Percentiles rank a stretch among this genome's conserved stretches.
These are phyloP conservation scores for Geosmithia putterillii DNA, from an alignment of 2,329 filamentous ascomycete genomes.

Conservation along the genomic window DNA sequence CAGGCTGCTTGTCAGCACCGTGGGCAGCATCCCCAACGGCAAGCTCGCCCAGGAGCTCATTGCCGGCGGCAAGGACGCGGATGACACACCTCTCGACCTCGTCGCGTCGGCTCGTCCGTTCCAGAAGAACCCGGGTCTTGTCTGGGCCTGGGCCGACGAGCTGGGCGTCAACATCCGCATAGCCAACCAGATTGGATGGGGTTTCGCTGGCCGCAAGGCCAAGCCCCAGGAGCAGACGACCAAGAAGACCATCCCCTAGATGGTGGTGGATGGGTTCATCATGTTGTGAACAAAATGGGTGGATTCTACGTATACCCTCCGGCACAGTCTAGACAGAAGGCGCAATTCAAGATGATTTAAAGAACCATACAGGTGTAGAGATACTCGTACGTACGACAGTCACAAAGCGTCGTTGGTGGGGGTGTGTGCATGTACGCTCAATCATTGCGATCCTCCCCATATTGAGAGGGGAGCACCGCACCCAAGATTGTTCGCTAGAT, in stretches of 20 bases:
- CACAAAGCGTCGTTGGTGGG: neutral
- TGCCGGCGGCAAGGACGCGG: constrained; percentile 13
- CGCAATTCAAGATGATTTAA: neutral
- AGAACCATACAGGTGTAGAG: neutral
- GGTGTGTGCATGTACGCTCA: constrained; percentile 34
- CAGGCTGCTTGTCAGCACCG: constrained; percentile 30
- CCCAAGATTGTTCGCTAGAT: constrained; percentile 42
- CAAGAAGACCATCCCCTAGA: neutral
- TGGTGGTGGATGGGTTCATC: neutral
- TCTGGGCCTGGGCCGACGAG: constrained; percentile 43
- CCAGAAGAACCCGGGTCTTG: constrained; percentile 45
- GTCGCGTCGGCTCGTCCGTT: constrained; percentile 39
- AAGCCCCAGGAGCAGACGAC: constrained; percentile 1
- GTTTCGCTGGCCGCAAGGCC: constrained; percentile 28
- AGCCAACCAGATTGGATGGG: constrained; percentile 43
- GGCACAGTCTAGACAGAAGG: neutral
- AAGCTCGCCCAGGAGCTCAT: constrained; percentile 34
- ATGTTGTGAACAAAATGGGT: neutral
- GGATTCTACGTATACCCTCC: neutral
- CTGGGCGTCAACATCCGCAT: constrained; percentile 30
- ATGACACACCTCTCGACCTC: constrained; percentile 33
- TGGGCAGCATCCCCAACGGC: constrained; percentile 34
- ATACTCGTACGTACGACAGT: too few species aligned
- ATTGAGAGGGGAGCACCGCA: constrained; percentile 38
- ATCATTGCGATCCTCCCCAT: constrained; percentile 48